Evolutionary conservation across 441 rosid genomes (phyloP).

Genomic region (Populus hybrid): DNA sequence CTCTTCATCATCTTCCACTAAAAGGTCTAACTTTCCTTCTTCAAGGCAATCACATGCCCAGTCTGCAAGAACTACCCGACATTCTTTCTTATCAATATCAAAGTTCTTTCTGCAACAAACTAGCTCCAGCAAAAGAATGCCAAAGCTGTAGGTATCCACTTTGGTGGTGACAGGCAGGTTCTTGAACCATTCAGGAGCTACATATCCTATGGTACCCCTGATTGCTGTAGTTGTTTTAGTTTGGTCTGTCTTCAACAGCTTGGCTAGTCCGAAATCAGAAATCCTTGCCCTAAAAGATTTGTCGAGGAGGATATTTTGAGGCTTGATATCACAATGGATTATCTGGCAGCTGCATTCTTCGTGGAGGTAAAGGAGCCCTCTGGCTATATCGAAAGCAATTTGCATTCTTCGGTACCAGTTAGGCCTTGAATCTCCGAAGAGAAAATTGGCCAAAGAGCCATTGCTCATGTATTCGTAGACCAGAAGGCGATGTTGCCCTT

Average conservation of each 20-base stretch:
- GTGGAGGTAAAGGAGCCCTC: no score
- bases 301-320: constrained; percentile 17
- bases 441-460: no score
- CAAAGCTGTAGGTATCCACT: constrained; percentile 56
- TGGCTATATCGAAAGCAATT: no score
- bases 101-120: constrained; percentile 33
- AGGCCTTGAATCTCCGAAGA: no score
- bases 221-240: constrained; percentile 31
- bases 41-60: constrained; percentile 37
- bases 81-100: neutral
- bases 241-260: constrained; percentile 38
- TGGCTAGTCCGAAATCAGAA: constrained; percentile 49
- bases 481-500: no score
- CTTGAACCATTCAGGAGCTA: constrained; percentile 46
- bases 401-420: no score
- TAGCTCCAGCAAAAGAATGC: constrained; percentile 42
- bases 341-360: no score
- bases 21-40: neutral
- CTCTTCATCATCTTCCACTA: constrained; percentile 30
- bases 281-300: constrained; percentile 29
- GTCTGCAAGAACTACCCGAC: constrained; percentile 20
- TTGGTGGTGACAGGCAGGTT: constrained; percentile 43
- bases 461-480: no score
- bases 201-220: constrained; percentile 49
- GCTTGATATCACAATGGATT: no score